Base-by-base conservation (phyloP, 495 filamentous ascomycete species). In the Glutinoglossum americanum region DNA sequence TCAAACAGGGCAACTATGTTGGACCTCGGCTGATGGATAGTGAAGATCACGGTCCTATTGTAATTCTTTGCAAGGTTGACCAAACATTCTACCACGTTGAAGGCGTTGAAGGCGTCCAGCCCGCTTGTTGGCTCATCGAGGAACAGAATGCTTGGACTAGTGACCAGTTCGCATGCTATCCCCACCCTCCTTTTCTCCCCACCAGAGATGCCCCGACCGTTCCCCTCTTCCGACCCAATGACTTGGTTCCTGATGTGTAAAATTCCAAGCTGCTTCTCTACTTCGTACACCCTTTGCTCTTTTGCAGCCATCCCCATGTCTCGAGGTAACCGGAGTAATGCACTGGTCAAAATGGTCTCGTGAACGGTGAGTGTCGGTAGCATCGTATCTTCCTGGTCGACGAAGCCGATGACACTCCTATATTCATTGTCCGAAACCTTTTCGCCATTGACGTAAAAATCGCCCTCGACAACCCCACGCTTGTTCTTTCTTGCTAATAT, bases 1-100 rank as follows among this genome's bases (percentile, higher is more conserved):
- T 98, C 93, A 64, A 98, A 98, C 32, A 98, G 76, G n/a, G 92
- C 92, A 30, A 97, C 92, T 62, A 98, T 98, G 64, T 98, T 98
- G n/a, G 92, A 97, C 59, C 94, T 78, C n/a, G 92, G 92, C 62
- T 98, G 92, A 69, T 98, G 92, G 61, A 98, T 98, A 5, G 92
- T 98, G 73, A 98, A 96, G 57, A 98, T 84, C 59, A 98, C 86
- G 0, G 92, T 98, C 51, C 92, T 78, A 66, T 94, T 89, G 72
- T 96, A 97, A 30, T 81, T 90, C 73, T 92, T 94, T 19, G 92
- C 92, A 49, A 98, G 69, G 4, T 85, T 96, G 44, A 98, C 92
- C 39, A 98, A 74, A 63, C 90, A 96, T 67, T 98, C 92, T 27
- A 98, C 81, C 7, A 96, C 90, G 57, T 97, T 97, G 73, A 89